phyloP scores from a whole-genome alignment of 257 asterid genomes.

The Coffea eugenioides region DNA sequence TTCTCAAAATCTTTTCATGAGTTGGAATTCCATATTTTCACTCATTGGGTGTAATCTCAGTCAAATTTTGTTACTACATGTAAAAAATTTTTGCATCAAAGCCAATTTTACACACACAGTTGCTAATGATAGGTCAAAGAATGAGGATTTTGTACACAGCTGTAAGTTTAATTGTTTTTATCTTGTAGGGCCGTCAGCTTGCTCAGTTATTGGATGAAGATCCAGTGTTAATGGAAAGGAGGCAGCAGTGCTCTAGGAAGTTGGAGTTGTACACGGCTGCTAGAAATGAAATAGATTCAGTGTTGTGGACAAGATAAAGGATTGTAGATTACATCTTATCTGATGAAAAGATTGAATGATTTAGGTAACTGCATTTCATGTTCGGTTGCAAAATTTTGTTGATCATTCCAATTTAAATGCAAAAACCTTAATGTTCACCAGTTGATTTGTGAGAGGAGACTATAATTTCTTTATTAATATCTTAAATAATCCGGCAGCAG shows the following conservation, averaged over 20 bases:
- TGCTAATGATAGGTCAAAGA: not conserved
- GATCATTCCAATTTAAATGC: not conserved
- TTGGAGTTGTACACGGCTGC: slow-evolving; percentile 86
- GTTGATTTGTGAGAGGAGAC: no score
- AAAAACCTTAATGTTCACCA: not conserved
- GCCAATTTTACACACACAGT: not conserved
- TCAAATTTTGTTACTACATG: not conserved
- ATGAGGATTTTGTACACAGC: not conserved
- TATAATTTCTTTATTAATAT: no score
- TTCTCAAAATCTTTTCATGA: not conserved
- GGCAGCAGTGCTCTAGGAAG: slow-evolving; percentile 65
- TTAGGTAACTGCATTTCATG: not conserved
- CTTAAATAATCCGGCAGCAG: no score
- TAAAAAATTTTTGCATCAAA: not conserved
- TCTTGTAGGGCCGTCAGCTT: slow-evolving; percentile 65
- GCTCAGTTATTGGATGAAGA: slow-evolving; percentile 72
- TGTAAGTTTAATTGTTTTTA: not conserved
- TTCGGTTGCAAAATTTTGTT: not conserved
- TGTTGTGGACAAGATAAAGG: slow-evolving; percentile 60
- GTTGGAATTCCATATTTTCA: not conserved
- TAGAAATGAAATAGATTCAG: slow-evolving; percentile 80
- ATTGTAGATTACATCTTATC: not conserved
- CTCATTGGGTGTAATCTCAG: not conserved
- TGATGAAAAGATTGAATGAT: not conserved
- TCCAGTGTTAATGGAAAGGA: slow-evolving; percentile 85